A percentile compares a stretch with the other conserved stretches of the same genome.
Conservation (phyloP, 306 rosid genomes). For the Canavalia ensiformis region DNA sequence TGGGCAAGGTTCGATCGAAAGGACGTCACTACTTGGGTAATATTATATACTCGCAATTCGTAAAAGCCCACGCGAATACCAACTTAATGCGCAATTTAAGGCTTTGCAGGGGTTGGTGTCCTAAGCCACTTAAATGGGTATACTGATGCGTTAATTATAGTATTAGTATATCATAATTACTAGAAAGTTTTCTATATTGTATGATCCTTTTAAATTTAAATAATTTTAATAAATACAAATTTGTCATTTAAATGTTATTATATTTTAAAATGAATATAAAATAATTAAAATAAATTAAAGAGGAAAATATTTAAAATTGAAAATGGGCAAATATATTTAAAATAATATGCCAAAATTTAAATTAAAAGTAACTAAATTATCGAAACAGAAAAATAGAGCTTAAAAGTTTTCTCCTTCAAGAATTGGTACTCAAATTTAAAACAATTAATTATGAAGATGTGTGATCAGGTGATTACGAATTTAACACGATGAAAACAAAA, state of each 20-base stretch:
- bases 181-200: neutral
- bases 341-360: no score
- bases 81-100: slow-evolving; percentile 46
- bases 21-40: slow-evolving; percentile 40
- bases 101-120: slow-evolving; percentile 38
- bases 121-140: neutral
- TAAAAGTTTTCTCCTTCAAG: neutral
- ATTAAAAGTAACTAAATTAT: neutral
- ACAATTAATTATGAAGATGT: neutral
- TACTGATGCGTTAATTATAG: neutral
- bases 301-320: no score
- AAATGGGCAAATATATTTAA: no score
- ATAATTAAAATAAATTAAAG: no score
- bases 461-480: neutral
- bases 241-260: no score
- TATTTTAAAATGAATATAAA: no score
- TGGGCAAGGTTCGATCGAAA: slow-evolving; percentile 27
- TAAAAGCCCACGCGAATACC: slow-evolving; percentile 28
- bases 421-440: neutral
- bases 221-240: neutral
- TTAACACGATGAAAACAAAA: neutral
- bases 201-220: neutral
- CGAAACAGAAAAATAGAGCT: neutral
- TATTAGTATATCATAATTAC: neutral
- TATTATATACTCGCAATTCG: slow-evolving; percentile 4